Conservation (phyloP, 345 rosid genomes). For the Linum usitatissimum region DNA sequence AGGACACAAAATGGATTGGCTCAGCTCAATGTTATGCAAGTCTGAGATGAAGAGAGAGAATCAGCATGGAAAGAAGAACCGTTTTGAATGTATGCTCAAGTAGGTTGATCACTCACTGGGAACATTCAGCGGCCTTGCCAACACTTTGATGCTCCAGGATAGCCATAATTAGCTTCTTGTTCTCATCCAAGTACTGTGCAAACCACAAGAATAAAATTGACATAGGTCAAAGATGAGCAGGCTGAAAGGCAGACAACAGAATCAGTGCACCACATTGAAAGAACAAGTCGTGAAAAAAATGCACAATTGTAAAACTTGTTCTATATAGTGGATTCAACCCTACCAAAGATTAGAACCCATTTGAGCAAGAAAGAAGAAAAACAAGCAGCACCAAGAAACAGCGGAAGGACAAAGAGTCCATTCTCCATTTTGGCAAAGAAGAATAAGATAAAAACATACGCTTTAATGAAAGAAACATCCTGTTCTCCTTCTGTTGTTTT, state of each 20-base stretch:
- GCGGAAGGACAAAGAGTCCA: no score
- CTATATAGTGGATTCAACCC: background rate
- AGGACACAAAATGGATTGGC: background rate
- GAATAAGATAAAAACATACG: no score
- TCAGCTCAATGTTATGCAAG: background rate
- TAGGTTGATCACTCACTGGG: constrained; percentile 9
- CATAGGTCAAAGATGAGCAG: background rate
- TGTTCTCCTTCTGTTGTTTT: background rate
- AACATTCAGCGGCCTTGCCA: constrained; percentile 17
- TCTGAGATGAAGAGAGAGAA: background rate
- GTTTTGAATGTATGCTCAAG: background rate
- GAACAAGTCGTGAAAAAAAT: background rate
- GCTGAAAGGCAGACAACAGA: no score
- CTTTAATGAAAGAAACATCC: no score
- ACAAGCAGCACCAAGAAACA: background rate
- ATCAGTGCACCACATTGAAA: background rate
- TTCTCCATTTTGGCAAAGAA: background rate
- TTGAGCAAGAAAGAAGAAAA: no score
- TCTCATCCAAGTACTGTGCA: constrained; percentile 18
- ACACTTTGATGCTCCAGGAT: constrained; percentile 16
- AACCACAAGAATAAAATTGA: background rate
- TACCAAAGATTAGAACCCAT: no score
- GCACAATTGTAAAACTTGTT: background rate
- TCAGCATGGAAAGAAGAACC: background rate
- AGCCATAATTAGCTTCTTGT: constrained; percentile 16